Conservation (phyloP, 495 filamentous ascomycete species). For the Choiromyces venosus region DNA sequence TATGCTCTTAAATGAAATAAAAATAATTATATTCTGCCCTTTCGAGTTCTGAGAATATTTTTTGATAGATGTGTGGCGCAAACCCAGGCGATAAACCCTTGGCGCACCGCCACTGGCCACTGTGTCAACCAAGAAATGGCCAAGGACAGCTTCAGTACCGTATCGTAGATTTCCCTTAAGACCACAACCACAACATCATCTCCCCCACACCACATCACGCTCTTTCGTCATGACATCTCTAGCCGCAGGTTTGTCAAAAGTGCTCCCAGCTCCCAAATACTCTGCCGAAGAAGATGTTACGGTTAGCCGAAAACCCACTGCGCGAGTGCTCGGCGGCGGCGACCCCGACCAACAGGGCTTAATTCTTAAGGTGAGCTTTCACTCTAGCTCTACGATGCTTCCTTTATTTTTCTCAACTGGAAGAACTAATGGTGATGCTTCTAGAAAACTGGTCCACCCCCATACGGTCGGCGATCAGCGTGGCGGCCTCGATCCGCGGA, state of each 20-base stretch:
- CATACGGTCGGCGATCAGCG: conserved; percentile 75
- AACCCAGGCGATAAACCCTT: not conserved
- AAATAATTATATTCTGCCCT: not conserved
- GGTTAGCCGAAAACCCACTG: conserved; percentile 50
- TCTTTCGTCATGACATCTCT: conserved; percentile 58
- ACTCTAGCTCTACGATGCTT: conserved; percentile 24
- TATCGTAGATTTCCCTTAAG: not conserved
- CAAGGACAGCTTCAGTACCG: not conserved
- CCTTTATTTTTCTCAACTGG: not conserved
- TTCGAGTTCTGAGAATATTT: not conserved
- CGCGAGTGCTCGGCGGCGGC: conserved; percentile 69
- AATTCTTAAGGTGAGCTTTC: conserved; percentile 62
- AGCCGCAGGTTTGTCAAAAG: conserved; percentile 69
- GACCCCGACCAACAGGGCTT: conserved; percentile 80
- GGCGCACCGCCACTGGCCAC: not conserved
- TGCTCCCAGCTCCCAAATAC: conserved; percentile 85
- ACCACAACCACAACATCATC: conserved; percentile 9
- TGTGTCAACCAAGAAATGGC: not conserved
- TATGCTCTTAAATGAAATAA: not conserved
- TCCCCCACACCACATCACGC: conserved; percentile 1
- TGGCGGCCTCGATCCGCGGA: conserved; percentile 82
- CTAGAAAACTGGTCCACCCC: conserved; percentile 75
- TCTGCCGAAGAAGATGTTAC: conserved; percentile 73
- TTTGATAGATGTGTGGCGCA: not conserved
- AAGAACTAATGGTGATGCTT: not conserved